Base-by-base conservation (phyloP, 768 basidiomycete genomes). In the Tylopilus cervinicoccineus region DNA sequence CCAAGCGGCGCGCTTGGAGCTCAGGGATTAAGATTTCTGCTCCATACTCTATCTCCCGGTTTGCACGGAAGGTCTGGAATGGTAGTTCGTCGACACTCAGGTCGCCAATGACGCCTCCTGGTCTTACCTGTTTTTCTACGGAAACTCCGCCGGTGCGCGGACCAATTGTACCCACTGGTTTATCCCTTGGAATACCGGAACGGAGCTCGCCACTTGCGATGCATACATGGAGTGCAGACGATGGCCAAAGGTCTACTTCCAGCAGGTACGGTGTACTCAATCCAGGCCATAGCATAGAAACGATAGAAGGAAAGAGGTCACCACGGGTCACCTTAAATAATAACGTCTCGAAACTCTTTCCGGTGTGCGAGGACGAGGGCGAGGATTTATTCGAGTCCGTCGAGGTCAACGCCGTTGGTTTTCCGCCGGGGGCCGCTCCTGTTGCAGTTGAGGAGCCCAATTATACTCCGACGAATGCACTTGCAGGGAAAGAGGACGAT, bases 1-100 rank as follows among this genome's bases (percentile, higher is more conserved):
- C 79, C 28, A 73, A 78, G 32, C 73, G 86, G 26, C 72, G 84
- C 10, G 86, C 86, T 7, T 88, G 86, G 86, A 72, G 79, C 45
- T 79, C 78, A 52, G 70, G 75, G 29, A 72, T 74, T 17, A 71
- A 77, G 50, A 59, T 74, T 41, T 66, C 68, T 42, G 59, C 64
- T 1, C 59, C 59, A 2, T 66, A 64, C 50, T 24, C 51, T 17
- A n/a, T 38, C 3, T 27, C 45, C 17, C 41, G 29, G 38, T 40
- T 31, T 19, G 14, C 33, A 1, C 32, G 23, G 20, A 60, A 38
- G 45, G 52, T 48, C 22, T 63, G 67, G 65, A 45, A 51, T 16
- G 53, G 56, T 8, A 43, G 42, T 22, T 24, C 40, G 29, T 43
- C 43, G 24, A 13, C 26, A 7, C 16, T 41, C 11, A 17, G 36